Percentiles rank a stretch among this genome's conserved stretches.
Conservation (phyloP, 768 basidiomycete genomes). For the Tulasnella sp. region DNA sequence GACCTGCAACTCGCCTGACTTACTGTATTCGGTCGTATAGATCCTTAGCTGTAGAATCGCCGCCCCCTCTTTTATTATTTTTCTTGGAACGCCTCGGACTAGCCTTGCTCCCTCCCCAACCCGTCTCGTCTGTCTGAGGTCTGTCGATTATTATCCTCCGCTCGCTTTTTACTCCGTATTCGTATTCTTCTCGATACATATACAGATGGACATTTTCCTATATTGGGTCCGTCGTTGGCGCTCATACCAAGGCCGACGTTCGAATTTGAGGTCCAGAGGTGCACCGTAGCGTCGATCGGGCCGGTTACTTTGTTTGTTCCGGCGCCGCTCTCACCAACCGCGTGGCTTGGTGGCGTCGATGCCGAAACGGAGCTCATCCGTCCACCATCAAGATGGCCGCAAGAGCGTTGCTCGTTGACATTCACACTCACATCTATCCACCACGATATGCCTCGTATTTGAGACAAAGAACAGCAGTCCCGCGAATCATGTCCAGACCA, state of each 20-base stretch:
- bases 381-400: slow-evolving; percentile 11
- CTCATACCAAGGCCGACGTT: neutral
- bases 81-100: neutral
- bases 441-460: slow-evolving; percentile 76
- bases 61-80: neutral
- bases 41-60: slow-evolving; percentile 5
- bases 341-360: neutral
- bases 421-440: slow-evolving; percentile 86
- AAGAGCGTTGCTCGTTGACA: slow-evolving; percentile 62
- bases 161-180: neutral
- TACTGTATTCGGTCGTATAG: neutral
- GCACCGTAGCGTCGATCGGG: neutral
- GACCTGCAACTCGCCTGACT: neutral
- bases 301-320: neutral
- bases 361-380: neutral
- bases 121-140: neutral
- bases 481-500: slow-evolving; percentile 63
- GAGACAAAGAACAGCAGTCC: slow-evolving; percentile 63
- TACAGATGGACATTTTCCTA: slow-evolving; percentile 6
- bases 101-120: neutral
- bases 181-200: neutral
- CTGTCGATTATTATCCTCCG: neutral
- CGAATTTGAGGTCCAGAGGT: neutral
- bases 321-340: neutral
- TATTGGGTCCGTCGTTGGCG: neutral